Evolutionary conservation across 345 rosid species (phyloP).

Genomic region (Ailanthus altissimus): DNA sequence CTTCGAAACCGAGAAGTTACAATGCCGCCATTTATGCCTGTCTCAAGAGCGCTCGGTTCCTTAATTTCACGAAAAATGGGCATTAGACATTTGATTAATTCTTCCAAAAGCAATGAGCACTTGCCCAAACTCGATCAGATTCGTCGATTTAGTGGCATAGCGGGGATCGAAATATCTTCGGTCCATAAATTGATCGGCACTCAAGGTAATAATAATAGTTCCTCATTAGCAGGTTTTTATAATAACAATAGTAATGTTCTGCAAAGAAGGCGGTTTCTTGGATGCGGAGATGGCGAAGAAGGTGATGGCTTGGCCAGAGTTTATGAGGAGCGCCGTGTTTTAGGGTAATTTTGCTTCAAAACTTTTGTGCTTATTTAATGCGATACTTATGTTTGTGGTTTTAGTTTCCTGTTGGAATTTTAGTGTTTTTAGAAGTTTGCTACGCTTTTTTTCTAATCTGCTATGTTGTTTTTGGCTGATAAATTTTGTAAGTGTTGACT

Average conservation of each 20-base stretch:
- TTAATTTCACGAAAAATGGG: conserved; percentile 41
- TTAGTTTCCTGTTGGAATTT: neutral
- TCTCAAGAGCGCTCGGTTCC: conserved; percentile 47
- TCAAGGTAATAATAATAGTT: conserved; percentile 28
- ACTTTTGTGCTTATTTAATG: neutral
- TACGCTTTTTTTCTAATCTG: too few species aligned
- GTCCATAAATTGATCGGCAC: conserved; percentile 21
- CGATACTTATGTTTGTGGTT: neutral
- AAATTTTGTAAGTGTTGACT: too few species aligned
- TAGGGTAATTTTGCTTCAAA: conserved; percentile 62
- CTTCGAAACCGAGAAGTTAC: conserved; percentile 16
- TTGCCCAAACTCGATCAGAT: conserved; percentile 30
- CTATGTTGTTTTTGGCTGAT: too few species aligned
- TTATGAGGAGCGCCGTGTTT: conserved; percentile 77
- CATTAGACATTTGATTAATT: conserved; percentile 29
- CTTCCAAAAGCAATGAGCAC: conserved; percentile 24
- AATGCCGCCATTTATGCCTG: conserved; percentile 67
- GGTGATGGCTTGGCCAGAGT: conserved; percentile 75
- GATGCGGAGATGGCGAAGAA: conserved; percentile 94
- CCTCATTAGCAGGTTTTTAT: conserved; percentile 19
- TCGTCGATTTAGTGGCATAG: conserved; percentile 44
- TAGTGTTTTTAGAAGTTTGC: neutral
- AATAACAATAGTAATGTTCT: conserved; percentile 17
- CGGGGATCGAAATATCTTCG: conserved; percentile 37
- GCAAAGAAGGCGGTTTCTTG: conserved; percentile 76